Evolutionary conservation across 352 stramenopile genomes (phyloP), one percentile per base, ranked within the genome.

Genomic region (Phytophthora palmivora): DNA sequence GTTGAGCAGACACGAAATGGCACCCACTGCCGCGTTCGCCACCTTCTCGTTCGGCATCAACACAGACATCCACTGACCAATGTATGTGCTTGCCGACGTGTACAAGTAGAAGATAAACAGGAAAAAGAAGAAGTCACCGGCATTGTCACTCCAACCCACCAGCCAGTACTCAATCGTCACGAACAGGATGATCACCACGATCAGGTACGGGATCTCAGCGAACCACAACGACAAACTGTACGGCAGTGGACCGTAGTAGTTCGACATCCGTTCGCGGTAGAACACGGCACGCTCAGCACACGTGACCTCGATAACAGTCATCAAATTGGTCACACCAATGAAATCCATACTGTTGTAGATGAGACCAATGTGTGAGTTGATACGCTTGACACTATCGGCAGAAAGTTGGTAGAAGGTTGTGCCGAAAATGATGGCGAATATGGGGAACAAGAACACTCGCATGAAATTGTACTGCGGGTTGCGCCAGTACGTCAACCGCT

Each of bases 271-370:
- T 48, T 89, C 76, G 28, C 76, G 75, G 66, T 89, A 89, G 58
- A 77, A 89, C 49, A 89, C 78, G 0, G 76, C 76, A 16, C 80
- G 77, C 49, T 89, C 76, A 1, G 61, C 55, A 34, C 74, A 88
- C n/a, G 76, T 80, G n/a, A 86, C 76, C 26, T 88, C 79, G 2
- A 89, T 34, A 47, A 87, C 78, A 10, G 75, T 85, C 74, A 87
- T 88, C 32, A 88, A 49, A 33, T 83, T 78, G 39, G 74, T 78
- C n/a, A 83, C 72, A 41, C 78, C 78, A 37, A 89, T 88, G 62
- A 88, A 87, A 26, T 87, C 80, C 73, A 87, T 80, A 18, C 59
- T 84, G 68, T 87, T 89, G 71, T 87, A 87, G 36, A 88, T 87
- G 14, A 88, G 60, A 21, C 74, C 76, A 19, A 89, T 59, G 63